Base-by-base conservation (phyloP, 768 basidiomycete genomes). In the Serendipita indica region DNA sequence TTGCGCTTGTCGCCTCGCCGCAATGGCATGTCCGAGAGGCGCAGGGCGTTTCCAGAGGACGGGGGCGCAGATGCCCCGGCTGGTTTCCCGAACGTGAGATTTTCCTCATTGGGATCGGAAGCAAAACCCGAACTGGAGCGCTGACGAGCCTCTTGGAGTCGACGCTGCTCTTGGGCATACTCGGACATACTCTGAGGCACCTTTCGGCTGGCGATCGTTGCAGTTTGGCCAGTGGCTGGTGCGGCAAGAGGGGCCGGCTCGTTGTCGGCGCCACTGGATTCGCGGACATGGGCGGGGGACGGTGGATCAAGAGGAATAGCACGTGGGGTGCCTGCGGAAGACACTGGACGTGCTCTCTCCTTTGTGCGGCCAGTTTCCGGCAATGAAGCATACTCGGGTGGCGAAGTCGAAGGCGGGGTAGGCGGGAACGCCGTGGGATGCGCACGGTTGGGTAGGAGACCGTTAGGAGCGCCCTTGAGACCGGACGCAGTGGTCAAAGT, bases 391-490 rank as follows among this genome's bases (percentile, higher is more conserved):
- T 54, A 54, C 16, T 54, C 49, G 49, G 49, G 49, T 30, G 49
- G 49, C 22, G 49, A 54, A 22, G 49, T 54, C 7, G 49, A 54
- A 27, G 49, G 49, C 32, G 49, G 49, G 49, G 49, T 54, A 22
- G 49, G 49, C 32, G 49, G 49, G 49, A 54, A 33, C 16, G 25
- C 49, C 49, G 49, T 28, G 49, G 49, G 49, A 54, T 28, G 22
- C 22, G 49, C 22, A 16, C 49, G 49, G 49, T 54, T 54, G 49
- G n/a, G 49, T 10, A 33, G 49, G 49, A 54, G 49, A 54, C 49
- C 22, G 30, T 1, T 16, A 33, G 18, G 18, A 25, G 41, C 5
- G 27, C 41, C 41, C 18, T 30, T 3, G 10, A 1, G 25, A 20
- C 7, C n/a, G 32, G 20, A 4, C n/a, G 20, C 16, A n/a, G 25